Conservation (phyloP, 176 grass and related monocot genomes). For the Cenchrus fungigraminus region DNA sequence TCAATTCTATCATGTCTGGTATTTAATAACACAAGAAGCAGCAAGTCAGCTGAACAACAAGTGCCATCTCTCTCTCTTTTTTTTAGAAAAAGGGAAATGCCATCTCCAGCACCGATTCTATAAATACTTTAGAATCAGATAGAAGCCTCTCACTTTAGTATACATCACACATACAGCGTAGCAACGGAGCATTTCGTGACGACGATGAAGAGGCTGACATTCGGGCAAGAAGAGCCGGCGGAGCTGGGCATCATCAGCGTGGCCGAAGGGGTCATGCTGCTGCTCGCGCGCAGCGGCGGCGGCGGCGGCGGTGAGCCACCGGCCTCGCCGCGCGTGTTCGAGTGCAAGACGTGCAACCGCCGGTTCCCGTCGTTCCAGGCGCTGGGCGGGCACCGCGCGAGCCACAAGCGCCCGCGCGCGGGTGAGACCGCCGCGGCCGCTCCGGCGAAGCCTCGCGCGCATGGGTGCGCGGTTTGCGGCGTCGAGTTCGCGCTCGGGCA, state of each 20-base stretch:
- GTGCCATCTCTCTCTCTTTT: too few species aligned
- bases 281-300: conserved; percentile 29
- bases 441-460: conserved; percentile 41
- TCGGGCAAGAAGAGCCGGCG: conserved; percentile 25
- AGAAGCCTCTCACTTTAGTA: neutral
- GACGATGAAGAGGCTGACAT: conserved; percentile 43
- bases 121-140: neutral
- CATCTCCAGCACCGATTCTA: neutral
- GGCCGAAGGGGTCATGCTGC: conserved; percentile 44
- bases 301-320: conserved; percentile 2
- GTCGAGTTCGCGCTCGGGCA: conserved; percentile 64
- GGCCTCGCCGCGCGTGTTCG: conserved; percentile 47
- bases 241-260: conserved; percentile 38
- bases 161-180: neutral
- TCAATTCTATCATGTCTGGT: neutral
- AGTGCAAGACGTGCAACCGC: conserved; percentile 66
- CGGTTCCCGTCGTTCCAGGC: conserved; percentile 74
- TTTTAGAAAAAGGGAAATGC: neutral
- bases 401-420: conserved; percentile 52
- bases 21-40: neutral
- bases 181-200: neutral
- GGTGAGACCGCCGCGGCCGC: neutral
- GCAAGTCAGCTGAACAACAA: conserved; percentile 24
- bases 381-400: conserved; percentile 67
- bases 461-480: conserved; percentile 65